phyloP scores from a whole-genome alignment of 2,329 filamentous ascomycete genomes.

The Bipolaris cookei region DNA sequence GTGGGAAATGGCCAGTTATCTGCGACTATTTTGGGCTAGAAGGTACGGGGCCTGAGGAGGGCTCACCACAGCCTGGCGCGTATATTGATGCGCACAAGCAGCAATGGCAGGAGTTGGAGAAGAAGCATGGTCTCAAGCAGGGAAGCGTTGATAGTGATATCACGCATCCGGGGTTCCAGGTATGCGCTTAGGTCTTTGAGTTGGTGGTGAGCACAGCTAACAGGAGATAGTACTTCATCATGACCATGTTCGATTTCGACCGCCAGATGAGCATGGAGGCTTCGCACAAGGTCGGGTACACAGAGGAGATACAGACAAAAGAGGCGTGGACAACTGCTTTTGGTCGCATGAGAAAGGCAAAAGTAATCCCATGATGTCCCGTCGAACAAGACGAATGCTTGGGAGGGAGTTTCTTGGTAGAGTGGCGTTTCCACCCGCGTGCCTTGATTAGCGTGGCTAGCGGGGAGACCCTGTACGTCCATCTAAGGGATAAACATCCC shows the following conservation, averaged over 20 bases:
- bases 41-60: constrained; percentile 44
- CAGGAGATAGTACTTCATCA: constrained; percentile 37
- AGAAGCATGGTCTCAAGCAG: constrained; percentile 38
- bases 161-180: constrained; percentile 46
- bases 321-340: constrained; percentile 55
- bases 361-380: constrained; percentile 51
- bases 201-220: constrained; percentile 4
- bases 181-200: constrained; percentile 11
- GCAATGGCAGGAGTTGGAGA: constrained; percentile 38
- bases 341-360: constrained; percentile 51
- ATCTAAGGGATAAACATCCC: too few relatives aligned
- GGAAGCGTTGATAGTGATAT: constrained; percentile 55
- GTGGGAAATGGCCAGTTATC: constrained; percentile 55
- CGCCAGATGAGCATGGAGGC: constrained; percentile 54
- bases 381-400: constrained; percentile 8
- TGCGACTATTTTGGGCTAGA: constrained; percentile 56
- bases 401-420: background rate
- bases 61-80: constrained; percentile 36
- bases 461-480: background rate
- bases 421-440: background rate
- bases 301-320: constrained; percentile 47
- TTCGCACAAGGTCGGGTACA: constrained; percentile 49
- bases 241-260: constrained; percentile 55
- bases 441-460: background rate
- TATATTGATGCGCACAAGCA: constrained; percentile 39